phyloP scores from a whole-genome alignment of 148 eudicot species.

The Persicaria maculosa region DNA sequence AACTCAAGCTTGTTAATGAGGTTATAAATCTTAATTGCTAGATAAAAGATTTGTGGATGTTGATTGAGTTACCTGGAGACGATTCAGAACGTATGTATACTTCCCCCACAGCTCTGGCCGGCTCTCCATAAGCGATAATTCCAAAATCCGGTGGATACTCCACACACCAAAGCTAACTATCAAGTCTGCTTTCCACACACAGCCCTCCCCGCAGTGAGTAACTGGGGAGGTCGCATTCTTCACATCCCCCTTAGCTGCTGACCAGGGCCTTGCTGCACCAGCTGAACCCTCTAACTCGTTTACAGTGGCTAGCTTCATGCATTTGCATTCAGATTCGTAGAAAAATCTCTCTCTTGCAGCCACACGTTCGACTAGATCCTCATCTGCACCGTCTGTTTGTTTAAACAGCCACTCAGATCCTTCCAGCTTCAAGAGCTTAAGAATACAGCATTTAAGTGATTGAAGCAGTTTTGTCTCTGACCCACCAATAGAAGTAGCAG shows the following conservation, averaged over 20 bases:
- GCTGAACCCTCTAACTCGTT: slow-evolving; percentile 28
- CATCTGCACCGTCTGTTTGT: slow-evolving; percentile 81
- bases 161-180: slow-evolving; percentile 88
- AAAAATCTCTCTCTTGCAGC: slow-evolving; percentile 77
- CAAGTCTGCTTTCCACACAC: slow-evolving; percentile 75
- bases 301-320: slow-evolving; percentile 24
- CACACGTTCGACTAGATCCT: slow-evolving; percentile 75
- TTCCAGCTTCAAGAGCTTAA: slow-evolving; percentile 81
- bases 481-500: slow-evolving; percentile 33
- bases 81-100: slow-evolving; percentile 89
- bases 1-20: too few relatives aligned
- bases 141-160: slow-evolving; percentile 83
- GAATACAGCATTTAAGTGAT: slow-evolving; percentile 65
- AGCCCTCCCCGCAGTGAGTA: slow-evolving; percentile 89
- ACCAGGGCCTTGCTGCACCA: slow-evolving; percentile 31
- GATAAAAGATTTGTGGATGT: background rate
- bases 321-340: slow-evolving; percentile 64
- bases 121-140: slow-evolving; percentile 95
- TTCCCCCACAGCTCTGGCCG: slow-evolving; percentile 99
- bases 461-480: slow-evolving; percentile 65
- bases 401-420: slow-evolving; percentile 92
- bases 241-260: slow-evolving; percentile 32
- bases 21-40: too few relatives aligned
- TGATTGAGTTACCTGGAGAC: slow-evolving; percentile 74
- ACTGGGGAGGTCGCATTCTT: slow-evolving; percentile 41